phyloP scores from a whole-genome alignment of 257 asterid species.

The Echium plantagineum region DNA sequence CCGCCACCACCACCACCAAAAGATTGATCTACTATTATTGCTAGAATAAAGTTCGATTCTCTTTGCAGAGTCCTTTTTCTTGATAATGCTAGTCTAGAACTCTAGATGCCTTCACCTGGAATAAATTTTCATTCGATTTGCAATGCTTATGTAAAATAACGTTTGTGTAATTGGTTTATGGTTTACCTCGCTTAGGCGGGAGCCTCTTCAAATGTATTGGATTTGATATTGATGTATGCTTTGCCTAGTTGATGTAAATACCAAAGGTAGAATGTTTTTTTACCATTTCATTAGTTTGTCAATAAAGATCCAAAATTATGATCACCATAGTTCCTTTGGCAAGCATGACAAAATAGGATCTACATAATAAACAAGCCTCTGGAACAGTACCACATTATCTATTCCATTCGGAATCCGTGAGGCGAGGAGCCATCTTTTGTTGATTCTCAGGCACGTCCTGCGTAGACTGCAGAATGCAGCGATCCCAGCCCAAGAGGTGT shows the following conservation, averaged over 20 bases:
- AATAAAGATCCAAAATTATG: no score
- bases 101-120: no score
- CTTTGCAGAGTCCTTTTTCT: no score
- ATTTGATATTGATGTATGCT: no score
- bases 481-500: constrained; percentile 92
- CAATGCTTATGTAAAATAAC: no score
- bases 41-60: no score
- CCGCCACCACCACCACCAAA: background rate
- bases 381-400: background rate
- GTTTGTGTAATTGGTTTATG: no score
- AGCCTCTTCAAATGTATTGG: no score
- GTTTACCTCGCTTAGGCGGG: no score
- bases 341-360: background rate
- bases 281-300: no score
- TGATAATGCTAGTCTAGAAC: no score
- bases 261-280: background rate
- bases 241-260: background rate
- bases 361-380: background rate
- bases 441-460: constrained; percentile 15
- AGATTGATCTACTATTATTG: background rate
- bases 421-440: background rate
- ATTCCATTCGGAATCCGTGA: background rate
- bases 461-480: constrained; percentile 22
- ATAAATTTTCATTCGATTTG: no score
- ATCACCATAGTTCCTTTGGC: background rate